These are phyloP conservation scores for Mycosphaerella sp. DNA, from an alignment of 2,329 filamentous ascomycete species.

Conservation along the genomic window DNA sequence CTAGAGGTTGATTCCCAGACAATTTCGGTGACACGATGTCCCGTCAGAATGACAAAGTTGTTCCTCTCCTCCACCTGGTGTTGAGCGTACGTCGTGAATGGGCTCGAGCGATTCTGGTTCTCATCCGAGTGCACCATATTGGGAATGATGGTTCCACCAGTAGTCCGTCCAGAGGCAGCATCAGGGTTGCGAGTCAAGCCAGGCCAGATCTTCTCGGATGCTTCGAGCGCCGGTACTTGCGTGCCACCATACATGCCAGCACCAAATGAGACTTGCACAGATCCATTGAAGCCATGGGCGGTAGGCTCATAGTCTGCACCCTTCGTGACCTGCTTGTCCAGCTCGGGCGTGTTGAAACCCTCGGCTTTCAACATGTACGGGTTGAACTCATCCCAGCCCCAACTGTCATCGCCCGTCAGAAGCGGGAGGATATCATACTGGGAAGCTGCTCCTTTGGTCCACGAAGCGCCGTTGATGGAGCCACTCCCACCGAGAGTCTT, in stretches of 20 bases:
- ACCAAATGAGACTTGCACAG: slow-evolving; percentile 24
- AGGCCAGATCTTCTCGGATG: slow-evolving; percentile 19
- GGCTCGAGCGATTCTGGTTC: slow-evolving; percentile 25
- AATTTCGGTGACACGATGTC: slow-evolving; percentile 25
- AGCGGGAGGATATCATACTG: slow-evolving; percentile 28
- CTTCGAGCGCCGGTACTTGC: slow-evolving; percentile 23
- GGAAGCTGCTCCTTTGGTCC: slow-evolving; percentile 27
- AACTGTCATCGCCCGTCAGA: slow-evolving; percentile 25
- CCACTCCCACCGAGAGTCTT: slow-evolving; percentile 26
- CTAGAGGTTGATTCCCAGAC: slow-evolving; percentile 12
- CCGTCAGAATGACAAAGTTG: slow-evolving; percentile 26
- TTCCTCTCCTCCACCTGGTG: slow-evolving; percentile 20
- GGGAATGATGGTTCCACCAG: slow-evolving; percentile 24
- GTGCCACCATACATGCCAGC: slow-evolving; percentile 24
- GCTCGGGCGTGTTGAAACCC: slow-evolving; percentile 22
- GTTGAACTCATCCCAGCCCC: slow-evolving; percentile 25
- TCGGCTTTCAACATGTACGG: slow-evolving; percentile 26
- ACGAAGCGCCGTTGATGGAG: slow-evolving; percentile 26
- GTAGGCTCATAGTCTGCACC: slow-evolving; percentile 18
- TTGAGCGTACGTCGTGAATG: slow-evolving; percentile 25
- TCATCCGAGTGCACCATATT: slow-evolving; percentile 24
- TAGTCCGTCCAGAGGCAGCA: slow-evolving; percentile 24
- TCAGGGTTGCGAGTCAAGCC: slow-evolving; percentile 19
- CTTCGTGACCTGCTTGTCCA: slow-evolving; percentile 12
- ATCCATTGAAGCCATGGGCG: slow-evolving; percentile 20